phyloP scores from a whole-genome alignment of 192 early-diverging fungal genomes.

The Coemansia sp. region DNA sequence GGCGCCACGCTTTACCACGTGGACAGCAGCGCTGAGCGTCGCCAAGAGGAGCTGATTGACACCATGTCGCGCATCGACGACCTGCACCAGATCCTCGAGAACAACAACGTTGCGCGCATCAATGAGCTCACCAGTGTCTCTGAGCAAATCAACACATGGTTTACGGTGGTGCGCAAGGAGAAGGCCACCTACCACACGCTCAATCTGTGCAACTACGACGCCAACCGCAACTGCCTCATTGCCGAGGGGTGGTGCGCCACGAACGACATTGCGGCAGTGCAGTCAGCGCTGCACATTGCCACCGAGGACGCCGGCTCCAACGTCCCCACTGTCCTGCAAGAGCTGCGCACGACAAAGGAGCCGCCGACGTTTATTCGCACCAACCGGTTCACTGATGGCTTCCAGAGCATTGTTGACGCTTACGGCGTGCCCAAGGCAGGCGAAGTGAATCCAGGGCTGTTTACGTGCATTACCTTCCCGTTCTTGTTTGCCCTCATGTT shows the following conservation, averaged over 20 bases:
- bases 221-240: constrained; percentile 88
- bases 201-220: constrained; percentile 95
- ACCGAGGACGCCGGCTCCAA: constrained; percentile 86
- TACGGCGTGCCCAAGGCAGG: constrained; percentile 95
- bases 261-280: constrained; percentile 75
- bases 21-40: constrained; percentile 77
- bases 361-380: constrained; percentile 94
- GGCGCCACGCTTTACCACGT: constrained; percentile 94
- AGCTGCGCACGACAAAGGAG: constrained; percentile 77
- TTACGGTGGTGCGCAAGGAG: constrained; percentile 90
- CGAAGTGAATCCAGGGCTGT: constrained; percentile 98
- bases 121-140: constrained; percentile 83
- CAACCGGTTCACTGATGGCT: constrained; percentile 95
- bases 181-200: constrained; percentile 97
- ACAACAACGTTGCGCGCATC: constrained; percentile 78
- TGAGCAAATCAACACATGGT: constrained; percentile 85
- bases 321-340: constrained; percentile 84
- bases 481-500: constrained; percentile 99
- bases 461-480: constrained; percentile 97
- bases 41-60: constrained; percentile 77
- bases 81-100: constrained; percentile 76
- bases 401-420: constrained; percentile 96
- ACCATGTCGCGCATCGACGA: constrained; percentile 88
- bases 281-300: constrained; percentile 79
- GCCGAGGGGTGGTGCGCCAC: constrained; percentile 98